Base-by-base conservation (phyloP, 2,329 filamentous ascomycete genomes). In the Cadophora malorum region DNA sequence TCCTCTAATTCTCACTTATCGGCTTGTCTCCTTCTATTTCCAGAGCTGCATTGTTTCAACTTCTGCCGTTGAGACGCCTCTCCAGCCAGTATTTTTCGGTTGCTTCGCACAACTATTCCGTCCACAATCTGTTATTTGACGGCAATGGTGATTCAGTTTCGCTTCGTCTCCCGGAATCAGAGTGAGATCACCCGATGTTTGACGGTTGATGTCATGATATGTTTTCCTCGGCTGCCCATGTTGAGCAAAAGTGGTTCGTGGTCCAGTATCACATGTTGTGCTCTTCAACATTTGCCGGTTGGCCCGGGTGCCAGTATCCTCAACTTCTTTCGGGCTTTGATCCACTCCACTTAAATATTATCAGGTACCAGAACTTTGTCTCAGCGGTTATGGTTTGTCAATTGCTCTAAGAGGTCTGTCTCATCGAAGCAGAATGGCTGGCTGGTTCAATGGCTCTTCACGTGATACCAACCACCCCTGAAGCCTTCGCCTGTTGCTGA, bases 11-110 rank as follows among this genome's bases (percentile, higher is more conserved):
- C 9, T 53, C 23, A 31, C 23, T 23, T 31, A 4, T 53, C 16
- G 12, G 10, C 19, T 55, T 53, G 50, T 55, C 52, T 55, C 52
- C 52, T 55, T 53, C 50, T 23, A 53, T 53, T 53, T 28, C 14
- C 50, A 55, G 52, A 55, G 28, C 14, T 33, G 52, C 5, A 7
- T 3, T 7, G 25, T 55, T 55, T 55, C 52, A 28, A 55, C 52
- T n/a, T 25, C 28, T 7, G 10, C 16, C 7, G 52, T 8, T 33
- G 52, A 33, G 52, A 19, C 25, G 52, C 28, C 28, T 12, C n/a
- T 4, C 14, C 28, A 55, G 16, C 52, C 52, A 55, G 33, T 55
- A 14, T 31, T n/a, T n/a, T 28, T 33, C 45, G 19, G 19, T 7
- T 49, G n/a, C 45, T 49, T 49, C 19, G 6, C 4, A 4, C 0